phyloP scores from a whole-genome alignment of 164 flowering plant species.

The Kalanchoe fedtschenkoi region DNA sequence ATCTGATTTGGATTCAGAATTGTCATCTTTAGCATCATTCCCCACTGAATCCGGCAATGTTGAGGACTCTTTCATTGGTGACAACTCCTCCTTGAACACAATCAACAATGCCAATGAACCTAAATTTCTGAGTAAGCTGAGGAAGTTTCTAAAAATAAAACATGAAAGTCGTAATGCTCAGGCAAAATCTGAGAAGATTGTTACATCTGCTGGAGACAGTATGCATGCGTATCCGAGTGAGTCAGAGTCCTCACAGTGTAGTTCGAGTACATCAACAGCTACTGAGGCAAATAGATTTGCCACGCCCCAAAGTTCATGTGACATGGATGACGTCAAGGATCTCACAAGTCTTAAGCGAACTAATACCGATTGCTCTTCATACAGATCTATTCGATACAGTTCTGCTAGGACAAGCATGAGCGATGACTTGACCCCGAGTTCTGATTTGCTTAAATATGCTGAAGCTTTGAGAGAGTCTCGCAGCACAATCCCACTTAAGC shows the following conservation, averaged over 20 bases:
- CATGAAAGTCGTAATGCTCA: slow-evolving; percentile 12
- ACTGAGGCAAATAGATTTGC: background rate
- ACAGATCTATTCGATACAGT: background rate
- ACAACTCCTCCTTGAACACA: slow-evolving; percentile 13
- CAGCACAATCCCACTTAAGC: background rate
- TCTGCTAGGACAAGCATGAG: background rate
- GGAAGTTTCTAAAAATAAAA: slow-evolving; percentile 43
- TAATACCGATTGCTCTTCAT: background rate
- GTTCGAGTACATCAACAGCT: background rate
- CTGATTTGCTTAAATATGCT: background rate
- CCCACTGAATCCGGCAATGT: slow-evolving; percentile 45
- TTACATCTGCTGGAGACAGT: background rate
- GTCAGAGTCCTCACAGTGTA: background rate
- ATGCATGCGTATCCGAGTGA: background rate
- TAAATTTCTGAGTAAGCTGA: slow-evolving; percentile 49
- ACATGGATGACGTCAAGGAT: background rate
- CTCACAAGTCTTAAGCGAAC: background rate
- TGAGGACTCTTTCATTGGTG: slow-evolving; percentile 38
- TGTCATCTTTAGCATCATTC: slow-evolving; percentile 50
- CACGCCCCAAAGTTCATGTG: background rate
- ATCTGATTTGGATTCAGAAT: slow-evolving; percentile 47
- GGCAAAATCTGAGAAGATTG: background rate
- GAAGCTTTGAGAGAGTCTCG: background rate
- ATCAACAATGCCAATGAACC: slow-evolving; percentile 20
- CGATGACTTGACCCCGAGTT: background rate